A percentile compares a stretch with the other conserved stretches of the same genome.
Evolutionary conservation across 768 basidiomycete genomes (phyloP).

Genomic region (Paxillus ammoniavirescens): DNA sequence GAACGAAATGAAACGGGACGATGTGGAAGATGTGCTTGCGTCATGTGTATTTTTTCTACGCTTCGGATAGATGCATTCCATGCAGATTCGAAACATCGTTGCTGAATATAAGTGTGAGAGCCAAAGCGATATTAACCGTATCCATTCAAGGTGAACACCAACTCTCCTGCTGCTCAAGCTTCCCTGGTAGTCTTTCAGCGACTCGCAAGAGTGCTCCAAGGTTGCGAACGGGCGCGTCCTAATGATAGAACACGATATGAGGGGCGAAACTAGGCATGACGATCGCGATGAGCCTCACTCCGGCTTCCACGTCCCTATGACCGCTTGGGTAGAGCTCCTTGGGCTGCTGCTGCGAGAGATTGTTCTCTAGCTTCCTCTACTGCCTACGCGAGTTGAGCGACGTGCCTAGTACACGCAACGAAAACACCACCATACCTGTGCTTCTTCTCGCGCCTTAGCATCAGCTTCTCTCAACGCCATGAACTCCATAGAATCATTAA

Average conservation of each 20-base stretch:
- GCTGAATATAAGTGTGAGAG: background rate
- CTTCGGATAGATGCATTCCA: background rate
- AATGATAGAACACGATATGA: background rate
- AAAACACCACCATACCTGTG: conserved; percentile 9
- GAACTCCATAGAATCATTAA: conserved; percentile 9
- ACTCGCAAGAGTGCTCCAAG: background rate
- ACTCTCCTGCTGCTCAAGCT: too few species aligned
- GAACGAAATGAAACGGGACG: background rate
- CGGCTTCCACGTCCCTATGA: background rate
- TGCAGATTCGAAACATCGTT: background rate
- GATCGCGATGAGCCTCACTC: background rate
- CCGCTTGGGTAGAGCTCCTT: conserved; percentile 21
- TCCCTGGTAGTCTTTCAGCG: too few species aligned
- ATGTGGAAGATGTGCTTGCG: background rate
- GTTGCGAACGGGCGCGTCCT: background rate
- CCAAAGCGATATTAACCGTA: too few species aligned
- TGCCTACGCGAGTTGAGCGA: conserved; percentile 10
- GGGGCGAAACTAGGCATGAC: background rate
- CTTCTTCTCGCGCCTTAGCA: conserved; percentile 13
- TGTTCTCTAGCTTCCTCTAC: conserved; percentile 28
- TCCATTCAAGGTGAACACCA: too few species aligned
- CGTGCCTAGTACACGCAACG: background rate
- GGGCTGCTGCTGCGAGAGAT: conserved; percentile 31
- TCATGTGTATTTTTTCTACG: background rate
- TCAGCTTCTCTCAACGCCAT: conserved; percentile 24